Base-by-base conservation (phyloP, 306 rosid genomes). In the Fragaria vesca region DNA sequence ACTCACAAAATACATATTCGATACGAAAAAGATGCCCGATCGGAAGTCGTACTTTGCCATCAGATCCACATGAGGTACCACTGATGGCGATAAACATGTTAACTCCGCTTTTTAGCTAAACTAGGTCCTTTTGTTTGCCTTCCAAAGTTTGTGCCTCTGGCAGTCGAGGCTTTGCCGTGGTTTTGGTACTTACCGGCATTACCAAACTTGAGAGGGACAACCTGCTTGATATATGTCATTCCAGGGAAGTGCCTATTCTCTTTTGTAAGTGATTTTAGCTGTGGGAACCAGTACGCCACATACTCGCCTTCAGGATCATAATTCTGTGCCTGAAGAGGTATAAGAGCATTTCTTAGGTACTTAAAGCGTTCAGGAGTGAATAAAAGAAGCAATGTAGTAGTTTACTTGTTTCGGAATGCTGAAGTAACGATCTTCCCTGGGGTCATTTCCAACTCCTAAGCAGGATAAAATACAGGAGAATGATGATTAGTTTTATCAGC, bases 361-460 rank as follows among this genome's bases (percentile, higher is more conserved):
- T 5, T 62, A 1, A 6, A 62, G 57, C 36, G 18, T 51, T 28
- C 3, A 61, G 34, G 66, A 26, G 48, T 45, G 12, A 45, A 11
- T 5, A 48, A 20, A 52, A 5, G 46, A 66, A 48, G 21, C 17
- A 70, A 70, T 20, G 17, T 18, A 66, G 45, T 55, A 43, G 73
- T 67, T 58, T 40, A 77, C 98, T 81, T 94, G 98, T 77, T 94
- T 94, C n/a, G 97, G 92, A 78, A 90, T 92, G 85, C 97, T 92
- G 90, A 94, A 94, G 89, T 94, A 92, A 13, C 98, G 97, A 81
- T 89, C 98, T 89, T 94, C 98, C 78, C 98, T 79, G 12, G 98
- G 98, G 81, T 94, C 98, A 80, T 92, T 94, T 74, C 98, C 98
- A 74, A 94, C 97, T 82, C 97, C 97, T 94, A 77, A 78, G 82